Base-by-base conservation (phyloP, 345 rosid species). In the Xanthoceras sorbifolium region DNA sequence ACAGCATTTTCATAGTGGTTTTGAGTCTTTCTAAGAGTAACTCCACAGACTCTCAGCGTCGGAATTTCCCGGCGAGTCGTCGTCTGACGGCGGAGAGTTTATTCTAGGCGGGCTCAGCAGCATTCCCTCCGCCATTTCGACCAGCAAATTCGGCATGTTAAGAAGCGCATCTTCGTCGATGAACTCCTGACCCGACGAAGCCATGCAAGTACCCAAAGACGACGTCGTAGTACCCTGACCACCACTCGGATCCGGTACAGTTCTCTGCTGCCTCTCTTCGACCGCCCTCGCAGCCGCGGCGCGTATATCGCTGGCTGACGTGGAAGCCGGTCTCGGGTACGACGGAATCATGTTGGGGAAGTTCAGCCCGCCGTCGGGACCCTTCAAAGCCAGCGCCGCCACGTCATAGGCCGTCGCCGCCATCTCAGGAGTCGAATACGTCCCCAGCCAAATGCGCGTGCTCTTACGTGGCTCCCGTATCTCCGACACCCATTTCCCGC, bases 401-500 rank as follows among this genome's bases (percentile, higher is more conserved):
- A 84, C 94, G 71, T 92, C 94, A 55, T 92, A 90, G 1, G 97
- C 97, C 0, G 94, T 84, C 0, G 94, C 97, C 1, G 94, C 97
- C 97, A 92, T 92, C 77, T 90, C 94, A 25, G 93, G 88, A 3
- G 87, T 88, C 2, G 90, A 85, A 38, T 89, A 89, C 11, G 95
- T 91, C 4, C 97, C 97, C 0, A 91, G 82, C 97, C 97, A 91
- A 17, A 90, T 86, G 9, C 97, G 82, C 1, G 87, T 90, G 31
- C 91, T 81, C 69, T 90, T 90, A 71, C 91, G 90, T 28, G 97
- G 97, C 86, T 90, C 91, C 34, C 97, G 82, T 67, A 90, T 89
- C 85, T 92, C 97, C 3, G 97, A 92, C 1, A 92, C 97, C 92
- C 92, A 86, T 88, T 90, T 84, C 11, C 98, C 94, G 31, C 91